Evolutionary conservation across 768 basidiomycete species (phyloP).

Genomic region (Daedaleopsis nitida): DNA sequence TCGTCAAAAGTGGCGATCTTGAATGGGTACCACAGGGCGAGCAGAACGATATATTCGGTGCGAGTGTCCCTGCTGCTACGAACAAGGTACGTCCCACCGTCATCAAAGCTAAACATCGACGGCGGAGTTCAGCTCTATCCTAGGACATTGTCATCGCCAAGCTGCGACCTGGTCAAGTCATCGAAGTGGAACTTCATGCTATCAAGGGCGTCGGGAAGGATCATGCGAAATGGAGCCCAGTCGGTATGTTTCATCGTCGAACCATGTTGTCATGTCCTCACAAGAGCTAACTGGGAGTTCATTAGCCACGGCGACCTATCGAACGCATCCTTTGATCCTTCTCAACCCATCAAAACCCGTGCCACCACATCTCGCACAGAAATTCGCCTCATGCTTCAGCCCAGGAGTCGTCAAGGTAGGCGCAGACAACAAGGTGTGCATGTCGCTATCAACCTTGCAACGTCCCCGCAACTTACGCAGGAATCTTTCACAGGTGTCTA

Average conservation of each 20-base stretch:
- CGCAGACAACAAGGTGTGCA: slow-evolving; percentile 47
- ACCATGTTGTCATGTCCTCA: background rate
- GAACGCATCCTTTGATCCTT: slow-evolving; percentile 82
- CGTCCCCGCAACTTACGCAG: no score
- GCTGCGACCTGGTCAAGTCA: slow-evolving; percentile 85
- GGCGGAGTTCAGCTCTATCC: background rate
- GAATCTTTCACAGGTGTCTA: slow-evolving; percentile 41
- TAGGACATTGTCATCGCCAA: slow-evolving; percentile 87
- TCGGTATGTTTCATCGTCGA: slow-evolving; percentile 55
- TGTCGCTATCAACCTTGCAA: background rate
- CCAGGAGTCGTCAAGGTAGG: slow-evolving; percentile 74
- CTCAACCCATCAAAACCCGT: slow-evolving; percentile 73
- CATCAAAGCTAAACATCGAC: no score
- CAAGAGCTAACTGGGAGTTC: background rate
- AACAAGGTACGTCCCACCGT: slow-evolving; percentile 41
- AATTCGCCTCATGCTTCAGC: slow-evolving; percentile 89
- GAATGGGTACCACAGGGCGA: slow-evolving; percentile 83
- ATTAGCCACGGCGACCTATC: slow-evolving; percentile 94
- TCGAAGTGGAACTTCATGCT: slow-evolving; percentile 87
- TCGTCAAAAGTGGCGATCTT: slow-evolving; percentile 63
- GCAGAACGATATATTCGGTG: slow-evolving; percentile 62
- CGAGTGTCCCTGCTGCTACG: slow-evolving; percentile 54
- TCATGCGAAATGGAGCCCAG: slow-evolving; percentile 96
- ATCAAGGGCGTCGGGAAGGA: slow-evolving; percentile 92
- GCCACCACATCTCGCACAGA: slow-evolving; percentile 71